phyloP scores from a whole-genome alignment of 495 filamentous ascomycete species.

The Penicillium manginii region DNA sequence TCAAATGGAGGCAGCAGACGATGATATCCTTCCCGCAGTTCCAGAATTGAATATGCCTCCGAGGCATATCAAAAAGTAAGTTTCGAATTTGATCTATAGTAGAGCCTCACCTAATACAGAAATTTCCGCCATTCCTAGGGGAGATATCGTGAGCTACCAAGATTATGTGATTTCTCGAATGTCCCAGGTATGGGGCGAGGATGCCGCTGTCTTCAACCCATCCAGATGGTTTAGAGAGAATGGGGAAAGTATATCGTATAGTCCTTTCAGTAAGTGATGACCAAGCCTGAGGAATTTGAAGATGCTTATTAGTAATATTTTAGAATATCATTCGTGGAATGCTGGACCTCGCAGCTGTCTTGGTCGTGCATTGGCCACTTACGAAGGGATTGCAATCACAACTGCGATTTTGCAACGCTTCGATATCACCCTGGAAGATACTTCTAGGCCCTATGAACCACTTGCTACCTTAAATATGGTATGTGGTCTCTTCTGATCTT shows the following conservation, averaged over 20 bases:
- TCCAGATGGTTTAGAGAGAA: neutral
- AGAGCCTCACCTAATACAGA: too few species aligned
- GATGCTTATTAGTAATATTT: neutral
- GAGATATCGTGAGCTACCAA: neutral
- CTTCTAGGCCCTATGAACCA: neutral
- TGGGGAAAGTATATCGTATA: neutral
- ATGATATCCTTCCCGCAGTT: neutral
- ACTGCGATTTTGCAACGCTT: neutral
- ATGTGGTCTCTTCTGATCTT: neutral
- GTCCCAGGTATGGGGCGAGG: neutral
- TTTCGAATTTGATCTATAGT: neutral
- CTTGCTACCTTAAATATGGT: neutral
- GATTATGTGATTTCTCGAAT: neutral
- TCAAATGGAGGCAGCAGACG: neutral
- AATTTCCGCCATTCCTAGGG: neutral
- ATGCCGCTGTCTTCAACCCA: neutral
- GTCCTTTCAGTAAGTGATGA: neutral
- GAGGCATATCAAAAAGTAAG: neutral
- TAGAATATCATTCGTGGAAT: neutral
- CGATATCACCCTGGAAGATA: neutral
- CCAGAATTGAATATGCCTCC: neutral
- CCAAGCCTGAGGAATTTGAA: neutral
- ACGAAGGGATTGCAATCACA: neutral
- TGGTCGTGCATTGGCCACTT: neutral
- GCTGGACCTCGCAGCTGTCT: neutral